Conservation (phyloP, 257 asterid genomes). For the Misopates orontium region DNA sequence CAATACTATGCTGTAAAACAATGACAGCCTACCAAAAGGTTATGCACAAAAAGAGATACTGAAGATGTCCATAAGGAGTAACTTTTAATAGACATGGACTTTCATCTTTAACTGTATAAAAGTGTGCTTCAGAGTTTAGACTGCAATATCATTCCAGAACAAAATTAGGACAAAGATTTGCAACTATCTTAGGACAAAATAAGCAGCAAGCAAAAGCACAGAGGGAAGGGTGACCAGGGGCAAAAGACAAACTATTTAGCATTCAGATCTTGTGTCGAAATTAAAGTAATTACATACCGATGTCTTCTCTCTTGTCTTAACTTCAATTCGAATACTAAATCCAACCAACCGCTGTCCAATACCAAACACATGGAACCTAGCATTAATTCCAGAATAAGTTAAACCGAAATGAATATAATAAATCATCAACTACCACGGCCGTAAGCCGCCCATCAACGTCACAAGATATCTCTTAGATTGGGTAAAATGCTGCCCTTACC, state of each 20-base stretch:
- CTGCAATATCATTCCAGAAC: neutral
- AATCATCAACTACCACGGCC: constrained; percentile 4
- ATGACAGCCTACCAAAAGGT: too few relatives aligned
- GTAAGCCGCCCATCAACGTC: constrained; percentile 1
- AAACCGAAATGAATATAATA: neutral
- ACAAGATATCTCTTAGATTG: neutral
- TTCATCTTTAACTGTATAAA: neutral
- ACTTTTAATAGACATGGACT: neutral
- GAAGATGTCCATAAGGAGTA: neutral
- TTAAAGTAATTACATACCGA: constrained; percentile 50
- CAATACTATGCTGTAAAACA: too few relatives aligned
- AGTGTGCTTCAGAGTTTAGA: too few relatives aligned
- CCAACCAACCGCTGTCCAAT: constrained; percentile 84
- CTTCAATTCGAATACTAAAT: constrained; percentile 76
- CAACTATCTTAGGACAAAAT: neutral
- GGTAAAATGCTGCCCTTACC: neutral
- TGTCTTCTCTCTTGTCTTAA: constrained; percentile 74
- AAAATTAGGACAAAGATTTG: neutral
- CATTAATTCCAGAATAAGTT: constrained; percentile 19
- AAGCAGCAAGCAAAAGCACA: neutral
- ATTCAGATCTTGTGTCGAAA: constrained; percentile 1
- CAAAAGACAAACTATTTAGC: constrained; percentile 2
- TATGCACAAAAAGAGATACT: neutral
- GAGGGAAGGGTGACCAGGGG: constrained; percentile 1
- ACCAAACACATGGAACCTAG: constrained; percentile 96